A percentile compares a stretch with the other conserved stretches of the same genome.
Conservation (phyloP, 495 filamentous ascomycete species). For the Bombardia bombarda region DNA sequence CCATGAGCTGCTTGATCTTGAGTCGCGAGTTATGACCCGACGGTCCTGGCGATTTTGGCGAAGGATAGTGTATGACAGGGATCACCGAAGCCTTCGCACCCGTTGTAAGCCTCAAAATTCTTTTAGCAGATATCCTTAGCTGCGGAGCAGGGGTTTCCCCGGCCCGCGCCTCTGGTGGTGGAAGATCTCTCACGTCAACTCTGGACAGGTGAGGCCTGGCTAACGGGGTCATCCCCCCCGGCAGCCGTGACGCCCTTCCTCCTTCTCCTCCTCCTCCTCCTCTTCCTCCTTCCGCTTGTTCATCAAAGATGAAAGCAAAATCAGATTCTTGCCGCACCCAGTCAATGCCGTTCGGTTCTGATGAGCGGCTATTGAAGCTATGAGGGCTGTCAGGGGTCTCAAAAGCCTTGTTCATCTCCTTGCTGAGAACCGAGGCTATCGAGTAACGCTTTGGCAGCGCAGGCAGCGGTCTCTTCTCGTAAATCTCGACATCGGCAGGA, state of each 20-base stretch:
- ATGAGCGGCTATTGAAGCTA: neutral
- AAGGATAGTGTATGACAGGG: neutral
- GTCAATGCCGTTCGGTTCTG: neutral
- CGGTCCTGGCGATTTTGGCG: constrained; percentile 1
- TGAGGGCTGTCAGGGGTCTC: constrained; percentile 6
- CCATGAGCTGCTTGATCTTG: constrained; percentile 17
- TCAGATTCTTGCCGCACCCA: constrained; percentile 9
- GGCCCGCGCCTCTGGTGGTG: too few relatives aligned
- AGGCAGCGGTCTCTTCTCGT: constrained; percentile 17
- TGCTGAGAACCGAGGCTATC: constrained; percentile 13
- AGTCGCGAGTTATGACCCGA: constrained; percentile 12
- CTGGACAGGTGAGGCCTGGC: too few relatives aligned
- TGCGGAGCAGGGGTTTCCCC: too few relatives aligned
- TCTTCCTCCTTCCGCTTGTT: neutral
- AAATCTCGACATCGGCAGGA: constrained; percentile 10
- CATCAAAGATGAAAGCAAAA: constrained; percentile 6
- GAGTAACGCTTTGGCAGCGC: constrained; percentile 13
- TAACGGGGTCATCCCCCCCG: too few relatives aligned
- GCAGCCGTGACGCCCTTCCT: too few relatives aligned
- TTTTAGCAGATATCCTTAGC: too few relatives aligned
- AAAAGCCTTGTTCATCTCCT: constrained; percentile 16
- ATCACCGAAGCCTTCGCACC: too few relatives aligned
- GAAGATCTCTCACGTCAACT: too few relatives aligned
- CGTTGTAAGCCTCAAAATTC: too few relatives aligned
- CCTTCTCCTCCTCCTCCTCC: neutral